Conservation (phyloP, 768 basidiomycete genomes). For the Mycena galericulata region DNA sequence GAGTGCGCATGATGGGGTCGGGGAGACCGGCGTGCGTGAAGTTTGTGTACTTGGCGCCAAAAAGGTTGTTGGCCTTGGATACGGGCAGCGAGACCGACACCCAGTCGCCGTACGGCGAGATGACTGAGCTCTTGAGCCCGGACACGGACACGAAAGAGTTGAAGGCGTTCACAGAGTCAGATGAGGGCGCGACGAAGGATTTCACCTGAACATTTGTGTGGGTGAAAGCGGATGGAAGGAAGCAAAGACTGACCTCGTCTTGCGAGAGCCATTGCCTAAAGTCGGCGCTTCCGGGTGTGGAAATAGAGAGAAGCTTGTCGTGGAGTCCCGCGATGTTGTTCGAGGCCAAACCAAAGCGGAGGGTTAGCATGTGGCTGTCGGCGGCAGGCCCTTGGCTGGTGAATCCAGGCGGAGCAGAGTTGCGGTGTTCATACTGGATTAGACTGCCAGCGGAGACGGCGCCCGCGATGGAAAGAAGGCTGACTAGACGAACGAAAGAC, state of each 20-base stretch:
- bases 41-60: conserved; percentile 32
- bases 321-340: conserved; percentile 44
- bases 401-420: conserved; percentile 37
- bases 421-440: conserved; percentile 29
- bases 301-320: conserved; percentile 43
- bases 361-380: conserved; percentile 32
- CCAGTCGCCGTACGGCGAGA: conserved; percentile 25
- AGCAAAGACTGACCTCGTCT: conserved; percentile 39
- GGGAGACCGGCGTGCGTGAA: conserved; percentile 33
- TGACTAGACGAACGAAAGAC: conserved; percentile 1
- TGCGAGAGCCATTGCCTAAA: conserved; percentile 45
- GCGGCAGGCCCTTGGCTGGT: conserved; percentile 31
- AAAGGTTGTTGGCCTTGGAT: conserved; percentile 34
- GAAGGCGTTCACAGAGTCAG: conserved; percentile 32
- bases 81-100: conserved; percentile 34
- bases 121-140: conserved; percentile 23
- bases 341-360: conserved; percentile 47
- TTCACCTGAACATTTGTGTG: conserved; percentile 30
- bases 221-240: neutral
- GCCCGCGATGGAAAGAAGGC: neutral
- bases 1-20: conserved; percentile 32
- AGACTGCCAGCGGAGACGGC: conserved; percentile 14
- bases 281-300: conserved; percentile 39
- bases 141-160: conserved; percentile 31
- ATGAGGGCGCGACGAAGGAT: conserved; percentile 33